These are phyloP conservation scores for Alternaria conjuncta DNA, from an alignment of 2,329 filamentous ascomycete genomes.

Conservation along the genomic window DNA sequence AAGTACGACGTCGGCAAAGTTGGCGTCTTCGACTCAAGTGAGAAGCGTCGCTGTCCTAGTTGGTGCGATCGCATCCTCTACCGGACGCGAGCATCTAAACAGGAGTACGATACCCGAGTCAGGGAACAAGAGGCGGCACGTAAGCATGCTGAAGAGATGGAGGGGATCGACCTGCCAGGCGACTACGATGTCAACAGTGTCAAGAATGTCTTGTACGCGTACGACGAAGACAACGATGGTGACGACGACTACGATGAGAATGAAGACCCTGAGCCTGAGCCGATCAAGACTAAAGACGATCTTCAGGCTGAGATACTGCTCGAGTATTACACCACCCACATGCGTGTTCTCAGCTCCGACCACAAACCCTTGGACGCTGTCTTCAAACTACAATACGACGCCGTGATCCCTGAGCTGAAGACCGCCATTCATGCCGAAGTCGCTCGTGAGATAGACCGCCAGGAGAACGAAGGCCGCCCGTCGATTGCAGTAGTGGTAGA, in stretches of 20 bases:
- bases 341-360: constrained; percentile 88
- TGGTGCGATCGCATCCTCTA: constrained; percentile 97
- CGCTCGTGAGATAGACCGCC: constrained; percentile 83
- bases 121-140: constrained; percentile 71
- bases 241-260: constrained; percentile 44
- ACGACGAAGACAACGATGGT: constrained; percentile 81
- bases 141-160: constrained; percentile 84
- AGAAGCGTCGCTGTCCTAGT: constrained; percentile 89
- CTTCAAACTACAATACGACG: constrained; percentile 85
- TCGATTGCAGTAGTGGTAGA: constrained; percentile 85
- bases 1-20: constrained; percentile 98
- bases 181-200: constrained; percentile 72
- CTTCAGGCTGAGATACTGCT: constrained; percentile 61
- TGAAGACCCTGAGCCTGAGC: constrained; percentile 54
- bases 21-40: constrained; percentile 90
- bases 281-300: constrained; percentile 65
- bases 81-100: constrained; percentile 74
- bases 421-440: constrained; percentile 85
- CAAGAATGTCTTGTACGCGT: constrained; percentile 70
- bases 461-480: constrained; percentile 88
- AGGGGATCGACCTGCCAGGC: constrained; percentile 74
- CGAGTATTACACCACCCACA: constrained; percentile 84
- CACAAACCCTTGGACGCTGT: constrained; percentile 89
- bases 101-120: constrained; percentile 68
- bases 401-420: constrained; percentile 84